Percentiles rank a stretch among this genome's conserved stretches.
Conservation (phyloP, 2,329 filamentous ascomycete species). For the Cladosporium sp. region DNA sequence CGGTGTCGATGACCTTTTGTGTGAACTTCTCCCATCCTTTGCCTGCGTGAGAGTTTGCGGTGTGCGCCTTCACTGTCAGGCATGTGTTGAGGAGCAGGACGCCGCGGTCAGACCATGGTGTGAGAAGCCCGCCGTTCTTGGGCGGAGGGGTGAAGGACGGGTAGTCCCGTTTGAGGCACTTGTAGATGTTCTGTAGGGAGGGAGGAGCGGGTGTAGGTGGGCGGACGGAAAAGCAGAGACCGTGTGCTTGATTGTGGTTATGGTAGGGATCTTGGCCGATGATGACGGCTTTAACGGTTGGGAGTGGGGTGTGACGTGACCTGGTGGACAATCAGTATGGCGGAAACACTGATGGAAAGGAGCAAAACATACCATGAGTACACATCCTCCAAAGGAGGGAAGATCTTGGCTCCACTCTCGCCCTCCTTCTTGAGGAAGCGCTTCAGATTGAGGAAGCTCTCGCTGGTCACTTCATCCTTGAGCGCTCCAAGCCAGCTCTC, state of each 20-base stretch:
- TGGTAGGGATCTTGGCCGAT: constrained; percentile 97
- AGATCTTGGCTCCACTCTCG: constrained; percentile 72
- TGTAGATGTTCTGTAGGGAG: constrained; percentile 93
- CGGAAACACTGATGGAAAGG: neutral
- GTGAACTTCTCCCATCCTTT: constrained; percentile 94
- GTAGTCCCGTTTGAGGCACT: constrained; percentile 82
- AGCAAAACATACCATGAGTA: constrained; percentile 79
- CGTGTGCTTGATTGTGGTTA: constrained; percentile 92
- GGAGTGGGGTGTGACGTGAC: constrained; percentile 89
- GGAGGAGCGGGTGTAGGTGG: constrained; percentile 86
- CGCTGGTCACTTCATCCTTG: constrained; percentile 78
- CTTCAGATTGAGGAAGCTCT: constrained; percentile 85
- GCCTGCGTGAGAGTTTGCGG: constrained; percentile 81
- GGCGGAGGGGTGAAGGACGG: constrained; percentile 73
- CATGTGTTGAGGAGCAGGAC: constrained; percentile 94
- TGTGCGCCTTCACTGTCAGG: constrained; percentile 85
- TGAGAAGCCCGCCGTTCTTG: constrained; percentile 78
- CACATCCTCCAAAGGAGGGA: constrained; percentile 83
- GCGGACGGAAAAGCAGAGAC: constrained; percentile 91
- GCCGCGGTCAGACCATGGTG: constrained; percentile 89
- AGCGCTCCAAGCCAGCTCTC: constrained; percentile 88
- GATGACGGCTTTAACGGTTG: constrained; percentile 87
- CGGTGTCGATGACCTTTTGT: constrained; percentile 84
- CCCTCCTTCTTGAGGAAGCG: constrained; percentile 80
- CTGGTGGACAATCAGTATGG: constrained; percentile 47